A percentile compares a stretch with the other conserved stretches of the same genome.
Evolutionary conservation across 805 yeast genomes (phyloP).

Genomic region (Candida golubevii): DNA sequence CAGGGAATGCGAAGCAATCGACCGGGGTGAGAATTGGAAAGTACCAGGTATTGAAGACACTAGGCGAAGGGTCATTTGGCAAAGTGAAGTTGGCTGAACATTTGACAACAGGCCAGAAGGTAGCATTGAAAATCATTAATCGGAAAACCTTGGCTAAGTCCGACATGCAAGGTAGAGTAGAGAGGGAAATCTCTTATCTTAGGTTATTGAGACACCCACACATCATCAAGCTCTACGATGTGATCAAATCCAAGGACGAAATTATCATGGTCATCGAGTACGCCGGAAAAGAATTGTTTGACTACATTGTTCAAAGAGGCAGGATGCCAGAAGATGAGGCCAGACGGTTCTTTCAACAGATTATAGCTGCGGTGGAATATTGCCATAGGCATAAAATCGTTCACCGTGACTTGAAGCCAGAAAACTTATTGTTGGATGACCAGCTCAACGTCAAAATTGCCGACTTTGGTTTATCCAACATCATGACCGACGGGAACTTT

Average conservation of each 20-base stretch:
- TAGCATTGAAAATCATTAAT: slow-evolving; percentile 89
- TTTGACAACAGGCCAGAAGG: slow-evolving; percentile 84
- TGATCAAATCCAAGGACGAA: slow-evolving; percentile 90
- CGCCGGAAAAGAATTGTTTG: slow-evolving; percentile 95
- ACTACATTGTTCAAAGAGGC: slow-evolving; percentile 91
- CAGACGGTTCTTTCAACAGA: slow-evolving; percentile 90
- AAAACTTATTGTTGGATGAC: slow-evolving; percentile 84
- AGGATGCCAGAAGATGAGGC: slow-evolving; percentile 91
- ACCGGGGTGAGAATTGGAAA: slow-evolving; percentile 66
- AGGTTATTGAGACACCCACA: slow-evolving; percentile 91
- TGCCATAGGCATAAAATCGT: slow-evolving; percentile 96
- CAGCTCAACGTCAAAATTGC: slow-evolving; percentile 91
- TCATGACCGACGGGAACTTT: slow-evolving; percentile 97
- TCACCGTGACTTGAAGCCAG: slow-evolving; percentile 95
- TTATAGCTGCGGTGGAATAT: slow-evolving; percentile 92
- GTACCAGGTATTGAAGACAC: slow-evolving; percentile 85
- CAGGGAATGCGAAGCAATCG: slow-evolving; percentile 18
- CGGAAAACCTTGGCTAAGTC: slow-evolving; percentile 87
- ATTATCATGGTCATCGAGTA: slow-evolving; percentile 96
- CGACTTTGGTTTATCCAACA: slow-evolving; percentile 90
- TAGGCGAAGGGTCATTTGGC: slow-evolving; percentile 97
- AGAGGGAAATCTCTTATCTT: slow-evolving; percentile 87
- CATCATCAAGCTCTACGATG: slow-evolving; percentile 92
- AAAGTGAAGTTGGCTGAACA: slow-evolving; percentile 91
- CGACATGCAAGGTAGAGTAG: slow-evolving; percentile 96